These are phyloP conservation scores for Emergomyces africanus DNA, from an alignment of 2,329 filamentous ascomycete genomes.

Conservation along the genomic window DNA sequence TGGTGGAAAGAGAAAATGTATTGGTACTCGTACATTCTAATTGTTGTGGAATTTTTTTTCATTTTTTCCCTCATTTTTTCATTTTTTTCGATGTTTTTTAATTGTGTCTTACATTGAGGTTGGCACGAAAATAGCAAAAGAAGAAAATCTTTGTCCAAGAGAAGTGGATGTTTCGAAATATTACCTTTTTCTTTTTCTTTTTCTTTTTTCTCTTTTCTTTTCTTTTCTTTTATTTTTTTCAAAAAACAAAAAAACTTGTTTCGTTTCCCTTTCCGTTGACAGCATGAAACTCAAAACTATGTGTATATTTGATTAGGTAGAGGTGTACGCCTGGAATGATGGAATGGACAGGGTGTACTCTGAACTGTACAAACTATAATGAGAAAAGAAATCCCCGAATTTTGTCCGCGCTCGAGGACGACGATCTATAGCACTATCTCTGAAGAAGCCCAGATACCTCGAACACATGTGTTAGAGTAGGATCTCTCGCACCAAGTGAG, in stretches of 20 bases:
- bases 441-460: too few relatives aligned
- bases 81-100: neutral
- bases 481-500: too few relatives aligned
- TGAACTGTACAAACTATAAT: too few relatives aligned
- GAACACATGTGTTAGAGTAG: too few relatives aligned
- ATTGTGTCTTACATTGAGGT: neutral
- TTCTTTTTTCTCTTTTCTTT: too few relatives aligned
- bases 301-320: neutral
- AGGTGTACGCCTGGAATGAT: neutral
- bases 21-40: neutral
- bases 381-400: too few relatives aligned
- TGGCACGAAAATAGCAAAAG: neutral
- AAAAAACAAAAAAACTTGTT: too few relatives aligned
- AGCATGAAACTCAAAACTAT: neutral
- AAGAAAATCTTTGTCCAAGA: neutral
- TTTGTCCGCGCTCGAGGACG: too few relatives aligned
- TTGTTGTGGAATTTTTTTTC: neutral
- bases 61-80: neutral
- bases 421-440: too few relatives aligned
- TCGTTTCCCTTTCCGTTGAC: neutral
- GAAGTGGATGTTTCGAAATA: neutral
- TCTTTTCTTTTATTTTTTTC: neutral
- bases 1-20: neutral
- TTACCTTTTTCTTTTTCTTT: neutral
- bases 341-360: too few relatives aligned